A percentile compares a stretch with the other conserved stretches of the same genome.
Evolutionary conservation across 306 rosid genomes (phyloP).

Genomic region (Quercus parvula): DNA sequence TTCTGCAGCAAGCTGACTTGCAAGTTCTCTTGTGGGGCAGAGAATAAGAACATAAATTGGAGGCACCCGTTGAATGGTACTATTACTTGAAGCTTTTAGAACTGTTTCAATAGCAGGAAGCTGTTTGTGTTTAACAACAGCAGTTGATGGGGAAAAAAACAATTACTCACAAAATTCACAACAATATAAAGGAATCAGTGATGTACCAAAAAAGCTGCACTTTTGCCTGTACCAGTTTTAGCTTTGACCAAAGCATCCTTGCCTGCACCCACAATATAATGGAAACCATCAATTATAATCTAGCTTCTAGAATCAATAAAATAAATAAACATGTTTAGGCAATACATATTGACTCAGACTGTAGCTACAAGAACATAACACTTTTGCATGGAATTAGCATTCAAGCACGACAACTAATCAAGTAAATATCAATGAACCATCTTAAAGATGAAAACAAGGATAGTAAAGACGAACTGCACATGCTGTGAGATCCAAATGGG

Average conservation of each 20-base stretch:
- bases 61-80: constrained; percentile 49
- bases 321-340: not conserved
- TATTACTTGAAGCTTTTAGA: constrained; percentile 59
- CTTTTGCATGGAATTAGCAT: not conserved
- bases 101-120: constrained; percentile 99
- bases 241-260: constrained; percentile 84
- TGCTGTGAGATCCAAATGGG: not conserved
- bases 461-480: not conserved
- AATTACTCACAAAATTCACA: constrained; percentile 15
- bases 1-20: constrained; percentile 87
- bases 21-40: constrained; percentile 97
- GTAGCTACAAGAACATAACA: not conserved
- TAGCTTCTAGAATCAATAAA: too few species aligned
- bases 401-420: not conserved
- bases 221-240: constrained; percentile 93
- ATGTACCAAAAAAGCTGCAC: constrained; percentile 85
- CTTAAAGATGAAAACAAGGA: not conserved
- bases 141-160: constrained; percentile 8
- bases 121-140: constrained; percentile 68
- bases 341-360: constrained; percentile 7
- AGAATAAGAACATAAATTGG: constrained; percentile 76
- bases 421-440: not conserved
- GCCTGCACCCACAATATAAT: constrained; percentile 48
- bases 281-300: constrained; percentile 2
- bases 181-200: constrained; percentile 19